These are phyloP conservation scores for Termitomyces sp. DNA, from an alignment of 768 basidiomycete species.

Conservation along the genomic window DNA sequence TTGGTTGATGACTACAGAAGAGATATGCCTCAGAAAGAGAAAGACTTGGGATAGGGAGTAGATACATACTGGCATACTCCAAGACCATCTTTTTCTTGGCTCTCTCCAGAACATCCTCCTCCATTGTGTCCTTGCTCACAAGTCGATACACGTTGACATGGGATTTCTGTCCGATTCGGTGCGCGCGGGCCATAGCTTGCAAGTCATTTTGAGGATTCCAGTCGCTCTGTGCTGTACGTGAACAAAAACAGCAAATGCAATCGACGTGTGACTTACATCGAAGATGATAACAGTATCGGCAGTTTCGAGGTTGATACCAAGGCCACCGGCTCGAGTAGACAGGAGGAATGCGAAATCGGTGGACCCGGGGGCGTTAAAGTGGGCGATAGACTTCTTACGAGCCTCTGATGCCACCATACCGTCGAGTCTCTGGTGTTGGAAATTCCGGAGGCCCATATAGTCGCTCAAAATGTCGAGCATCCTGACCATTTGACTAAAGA, in stretches of 20 bases:
- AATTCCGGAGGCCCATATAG: conserved; percentile 88
- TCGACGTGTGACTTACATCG: conserved; percentile 58
- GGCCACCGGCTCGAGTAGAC: conserved; percentile 93
- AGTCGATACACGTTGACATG: conserved; percentile 99
- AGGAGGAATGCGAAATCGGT: conserved; percentile 96
- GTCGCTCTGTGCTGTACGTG: conserved; percentile 61
- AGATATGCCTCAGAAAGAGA: background rate
- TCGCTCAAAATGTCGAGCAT: conserved; percentile 98
- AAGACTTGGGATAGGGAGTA: conserved; percentile 9
- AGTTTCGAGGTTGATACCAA: conserved; percentile 98
- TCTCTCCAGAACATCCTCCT: conserved; percentile 96
- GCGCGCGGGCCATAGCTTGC: conserved; percentile 98
- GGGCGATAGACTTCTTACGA: conserved; percentile 93
- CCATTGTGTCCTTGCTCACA: conserved; percentile 99
- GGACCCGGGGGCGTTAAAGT: conserved; percentile 92
- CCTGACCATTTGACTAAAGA: conserved; percentile 99
- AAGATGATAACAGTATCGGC: conserved; percentile 99
- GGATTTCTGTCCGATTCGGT: conserved; percentile 97
- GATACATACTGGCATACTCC: conserved; percentile 92
- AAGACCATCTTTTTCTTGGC: conserved; percentile 99
- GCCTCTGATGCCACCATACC: conserved; percentile 93
- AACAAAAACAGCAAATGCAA: conserved; percentile 7
- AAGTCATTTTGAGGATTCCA: conserved; percentile 99
- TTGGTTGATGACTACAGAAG: conserved; percentile 87
- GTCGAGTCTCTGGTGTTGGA: conserved; percentile 91